Conservation (phyloP, 805 yeast species). For the Pichia californica region DNA sequence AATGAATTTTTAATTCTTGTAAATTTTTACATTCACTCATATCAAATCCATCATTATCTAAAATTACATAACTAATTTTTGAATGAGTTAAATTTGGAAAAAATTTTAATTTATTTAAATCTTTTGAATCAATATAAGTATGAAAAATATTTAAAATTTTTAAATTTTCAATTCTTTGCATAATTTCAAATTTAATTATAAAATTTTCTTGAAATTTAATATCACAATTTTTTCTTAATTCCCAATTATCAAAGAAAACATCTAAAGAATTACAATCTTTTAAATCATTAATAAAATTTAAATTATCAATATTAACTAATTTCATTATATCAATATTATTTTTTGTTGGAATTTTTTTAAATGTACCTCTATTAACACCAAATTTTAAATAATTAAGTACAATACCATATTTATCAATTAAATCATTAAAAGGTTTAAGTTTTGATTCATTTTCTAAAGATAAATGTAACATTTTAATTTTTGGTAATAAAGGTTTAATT, state of each 20-base stretch:
- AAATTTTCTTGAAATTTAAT: conserved; percentile 20
- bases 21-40: conserved; percentile 22
- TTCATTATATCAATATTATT: conserved; percentile 22
- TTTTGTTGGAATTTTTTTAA: conserved; percentile 21
- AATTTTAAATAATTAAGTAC: conserved; percentile 23
- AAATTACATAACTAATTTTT: conserved; percentile 25
- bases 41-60: conserved; percentile 26
- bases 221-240: conserved; percentile 23
- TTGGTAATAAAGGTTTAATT: conserved; percentile 21
- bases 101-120: conserved; percentile 19
- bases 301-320: conserved; percentile 26
- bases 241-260: conserved; percentile 29
- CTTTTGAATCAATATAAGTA: conserved; percentile 25
- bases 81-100: conserved; percentile 27
- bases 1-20: conserved; percentile 27
- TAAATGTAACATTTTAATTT: conserved; percentile 24
- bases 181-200: conserved; percentile 20
- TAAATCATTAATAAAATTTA: conserved; percentile 23
- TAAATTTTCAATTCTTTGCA: conserved; percentile 15
- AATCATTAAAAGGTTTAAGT: conserved; percentile 24
- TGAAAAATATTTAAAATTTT: conserved; percentile 25
- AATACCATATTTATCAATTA: conserved; percentile 21
- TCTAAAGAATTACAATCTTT: conserved; percentile 21
- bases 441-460: conserved; percentile 26
- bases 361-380: conserved; percentile 27